A percentile compares a stretch with the other conserved stretches of the same genome.
Conservation (phyloP, 192 early-diverging fungal species). For the Gonapodya prolifera region DNA sequence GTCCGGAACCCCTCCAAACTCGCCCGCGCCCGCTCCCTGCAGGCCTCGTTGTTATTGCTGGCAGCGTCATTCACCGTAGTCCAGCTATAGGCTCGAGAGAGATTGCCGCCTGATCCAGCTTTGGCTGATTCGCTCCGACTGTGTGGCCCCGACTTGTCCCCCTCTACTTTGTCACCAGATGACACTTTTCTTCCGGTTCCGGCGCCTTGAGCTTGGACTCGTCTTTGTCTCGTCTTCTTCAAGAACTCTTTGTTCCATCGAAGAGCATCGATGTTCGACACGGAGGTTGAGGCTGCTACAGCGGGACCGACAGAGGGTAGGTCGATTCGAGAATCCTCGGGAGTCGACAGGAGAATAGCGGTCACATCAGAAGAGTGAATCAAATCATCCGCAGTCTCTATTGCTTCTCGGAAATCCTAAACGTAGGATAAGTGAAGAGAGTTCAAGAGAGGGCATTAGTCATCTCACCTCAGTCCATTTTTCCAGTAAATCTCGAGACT, state of each 20-base stretch:
- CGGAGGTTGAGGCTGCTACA: background rate
- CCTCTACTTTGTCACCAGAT: background rate
- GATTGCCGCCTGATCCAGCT: background rate
- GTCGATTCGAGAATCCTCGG: background rate
- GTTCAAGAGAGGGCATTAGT: background rate
- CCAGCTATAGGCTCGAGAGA: background rate
- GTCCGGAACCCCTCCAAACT: too few relatives aligned
- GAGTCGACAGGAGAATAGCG: background rate
- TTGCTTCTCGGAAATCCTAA: background rate
- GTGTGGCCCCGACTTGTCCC: background rate
- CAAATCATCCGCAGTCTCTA: background rate
- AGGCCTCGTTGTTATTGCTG: too few relatives aligned
- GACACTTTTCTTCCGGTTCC: background rate
- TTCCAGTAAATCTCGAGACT: background rate
- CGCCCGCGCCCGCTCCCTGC: too few relatives aligned
- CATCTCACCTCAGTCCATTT: background rate
- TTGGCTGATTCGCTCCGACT: background rate
- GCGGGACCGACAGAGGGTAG: background rate
- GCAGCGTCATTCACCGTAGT: background rate
- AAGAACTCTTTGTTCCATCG: background rate
- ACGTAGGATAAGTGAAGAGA: background rate
- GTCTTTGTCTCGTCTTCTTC: background rate
- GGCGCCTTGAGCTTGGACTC: background rate
- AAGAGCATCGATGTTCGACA: background rate
- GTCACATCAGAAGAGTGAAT: background rate